Evolutionary conservation across 768 basidiomycete genomes (phyloP), one percentile per base, ranked within the genome.

Genomic region (Naganishia onofrii): DNA sequence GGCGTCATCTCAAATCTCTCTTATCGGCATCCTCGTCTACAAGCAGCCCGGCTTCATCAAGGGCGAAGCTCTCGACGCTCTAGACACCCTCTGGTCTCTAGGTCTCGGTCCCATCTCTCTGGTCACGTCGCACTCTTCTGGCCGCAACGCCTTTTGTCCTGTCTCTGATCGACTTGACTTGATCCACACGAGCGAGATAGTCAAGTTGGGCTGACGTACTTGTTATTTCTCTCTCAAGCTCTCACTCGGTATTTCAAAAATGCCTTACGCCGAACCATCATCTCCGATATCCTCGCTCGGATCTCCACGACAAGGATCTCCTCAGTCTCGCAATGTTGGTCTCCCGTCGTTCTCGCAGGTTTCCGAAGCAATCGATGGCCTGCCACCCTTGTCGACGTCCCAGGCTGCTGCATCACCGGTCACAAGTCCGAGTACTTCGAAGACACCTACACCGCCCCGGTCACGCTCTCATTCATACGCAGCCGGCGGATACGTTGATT

Each of bases 231-330:
- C n/a, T 36, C 15, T n/a, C 15, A 63, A 42, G 36, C 19, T 17
- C 15, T 28, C 21, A 17, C 42, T 26, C 36, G 60, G 21, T 44
- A 63, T 19, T n/a, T 17, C 42, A n/a, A 72, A 42, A 48, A 80
- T 80, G 79, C 79, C 79, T 26, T 80, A 80, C 76, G 73, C 78
- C 26, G 74, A 75, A 48, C 79, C 79, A 28, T 75, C 74, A 23
- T 76, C 77, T 6, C 76, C 77, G 6, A 9, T 76, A 2, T 66
- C 73, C 23, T 78, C 79, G 58, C 73, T 68, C 48, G 51, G 53
- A 36, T n/a, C 53, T 29, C 73, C 68, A 52, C 48, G 34, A 69
- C 68, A 64, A 73, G 55, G 34, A 19, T 67, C 68, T 66, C 56
- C 68, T 31, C 55, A 48, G 38, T 66, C 67, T 15, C 73, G 73